A percentile compares a stretch with the other conserved stretches of the same genome.
Conservation (phyloP, 108 stramenopile species). For the Cylindrotheca closterium region DNA sequence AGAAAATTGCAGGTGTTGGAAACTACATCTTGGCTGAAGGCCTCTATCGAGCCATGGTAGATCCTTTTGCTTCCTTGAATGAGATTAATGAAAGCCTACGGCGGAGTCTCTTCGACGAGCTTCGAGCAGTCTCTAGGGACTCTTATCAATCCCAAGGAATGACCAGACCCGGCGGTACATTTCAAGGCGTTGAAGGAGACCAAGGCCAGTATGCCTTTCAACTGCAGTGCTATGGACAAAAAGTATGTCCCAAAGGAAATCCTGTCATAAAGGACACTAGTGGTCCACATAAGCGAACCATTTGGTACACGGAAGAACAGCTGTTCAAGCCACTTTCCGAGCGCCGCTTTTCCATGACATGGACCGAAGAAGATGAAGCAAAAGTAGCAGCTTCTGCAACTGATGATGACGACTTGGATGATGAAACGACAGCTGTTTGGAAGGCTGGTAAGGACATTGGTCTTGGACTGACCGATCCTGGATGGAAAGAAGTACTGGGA, state of each 20-base stretch:
- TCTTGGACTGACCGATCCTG: slow-evolving; percentile 42
- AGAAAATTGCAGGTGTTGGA: slow-evolving; percentile 50
- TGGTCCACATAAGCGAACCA: slow-evolving; percentile 78
- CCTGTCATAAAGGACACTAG: slow-evolving; percentile 56
- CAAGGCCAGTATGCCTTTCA: slow-evolving; percentile 65
- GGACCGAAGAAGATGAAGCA: not conserved
- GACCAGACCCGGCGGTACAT: slow-evolving; percentile 53
- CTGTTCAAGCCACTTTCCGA: slow-evolving; percentile 51
- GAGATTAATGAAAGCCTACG: slow-evolving; percentile 50
- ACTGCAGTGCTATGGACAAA: slow-evolving; percentile 73
- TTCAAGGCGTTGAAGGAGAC: slow-evolving; percentile 46
- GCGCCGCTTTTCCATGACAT: slow-evolving; percentile 2
- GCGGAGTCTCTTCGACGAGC: slow-evolving; percentile 39
- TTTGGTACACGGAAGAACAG: slow-evolving; percentile 79
- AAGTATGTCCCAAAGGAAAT: slow-evolving; percentile 47
- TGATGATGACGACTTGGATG: not conserved
- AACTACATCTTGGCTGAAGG: slow-evolving; percentile 87
- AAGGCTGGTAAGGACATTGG: slow-evolving; percentile 10
- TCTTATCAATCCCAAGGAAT: slow-evolving; percentile 64
- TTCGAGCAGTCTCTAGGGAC: slow-evolving; percentile 42
- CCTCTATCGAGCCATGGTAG: slow-evolving; percentile 65
- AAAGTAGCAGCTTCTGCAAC: too few relatives aligned
- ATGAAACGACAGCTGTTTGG: not conserved
- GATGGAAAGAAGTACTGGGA: slow-evolving; percentile 55
- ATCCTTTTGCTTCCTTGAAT: slow-evolving; percentile 69